Base-by-base conservation (phyloP, 352 stramenopile species). In the Globisporangium parvum region DNA sequence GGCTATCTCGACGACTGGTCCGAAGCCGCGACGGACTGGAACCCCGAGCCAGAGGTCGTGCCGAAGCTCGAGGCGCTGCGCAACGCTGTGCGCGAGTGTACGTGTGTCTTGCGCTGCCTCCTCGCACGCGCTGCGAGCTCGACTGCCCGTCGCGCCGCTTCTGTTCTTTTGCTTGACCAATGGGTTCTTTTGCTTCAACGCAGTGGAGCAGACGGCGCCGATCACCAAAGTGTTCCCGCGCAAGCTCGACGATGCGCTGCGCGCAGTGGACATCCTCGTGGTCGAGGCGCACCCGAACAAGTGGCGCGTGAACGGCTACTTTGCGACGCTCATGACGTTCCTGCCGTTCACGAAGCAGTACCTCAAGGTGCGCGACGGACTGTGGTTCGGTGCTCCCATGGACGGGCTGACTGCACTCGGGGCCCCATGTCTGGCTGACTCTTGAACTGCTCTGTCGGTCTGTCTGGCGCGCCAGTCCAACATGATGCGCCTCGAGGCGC, bases 341-440 rank as follows among this genome's bases (percentile, higher is more conserved):
- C 59, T 95, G 44, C 85, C 85, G 33, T 95, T 92, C 57, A 95
- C 85, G 2, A 95, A 95, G 57, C 84, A 91, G 58, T 91, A 91
- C 35, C 56, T 95, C 21, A 91, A 92, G 71, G 80, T 90, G 45
- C 15, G 23, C 12, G 8, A 12, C 8, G 44, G 39, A 20, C 39
- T 6, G 39, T 18, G 39, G 39, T 2, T 28, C 26, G 26, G 26
- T 28, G 26, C 26, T 5, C 5, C 26, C 26, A 55, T 11, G 5
- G 37, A 44, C 33, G 41, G n/a, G 64, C 42, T 21, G 6, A 14
- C 0, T 23, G 14, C 20, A 15, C 40, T 0, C 28, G 31, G 12
- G 39, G 6, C 26, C 2, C 45, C 31, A 6, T 42, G 6, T 35
- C n/a, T 26, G n/a, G 37, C 11, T 42, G 17, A 42, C 37, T 3